phyloP scores from a whole-genome alignment of 176 grass and related monocot species.

The Otatea glauca region DNA sequence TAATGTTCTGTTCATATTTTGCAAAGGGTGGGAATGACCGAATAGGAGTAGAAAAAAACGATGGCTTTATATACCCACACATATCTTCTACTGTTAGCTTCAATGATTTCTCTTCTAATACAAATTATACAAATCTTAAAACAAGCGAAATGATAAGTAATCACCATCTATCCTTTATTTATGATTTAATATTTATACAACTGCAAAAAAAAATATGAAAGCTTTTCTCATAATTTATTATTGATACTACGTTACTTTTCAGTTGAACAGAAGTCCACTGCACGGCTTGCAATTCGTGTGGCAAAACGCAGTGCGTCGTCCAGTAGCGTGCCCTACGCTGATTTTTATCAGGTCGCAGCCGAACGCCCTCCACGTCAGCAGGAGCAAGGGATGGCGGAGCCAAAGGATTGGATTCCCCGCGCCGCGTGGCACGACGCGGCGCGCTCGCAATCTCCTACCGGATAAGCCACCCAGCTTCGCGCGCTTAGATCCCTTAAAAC shows the following conservation, averaged over 20 bases:
- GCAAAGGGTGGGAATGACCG: neutral
- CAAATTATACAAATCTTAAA: too few relatives aligned
- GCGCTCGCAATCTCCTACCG: slow-evolving; percentile 46
- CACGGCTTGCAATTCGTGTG: neutral
- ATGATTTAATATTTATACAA: too few relatives aligned
- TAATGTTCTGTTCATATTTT: neutral
- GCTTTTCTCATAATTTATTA: too few relatives aligned
- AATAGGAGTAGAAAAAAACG: neutral
- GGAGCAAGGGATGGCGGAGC: slow-evolving; percentile 33
- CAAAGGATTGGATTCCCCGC: slow-evolving; percentile 62
- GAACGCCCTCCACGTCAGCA: slow-evolving; percentile 59
- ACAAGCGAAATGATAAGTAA: too few relatives aligned
- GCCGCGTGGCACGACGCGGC: slow-evolving; percentile 67
- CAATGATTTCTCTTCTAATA: too few relatives aligned
- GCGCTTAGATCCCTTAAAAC: slow-evolving; percentile 64
- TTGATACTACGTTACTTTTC: neutral
- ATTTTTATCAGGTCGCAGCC: slow-evolving; percentile 37
- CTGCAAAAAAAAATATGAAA: too few relatives aligned
- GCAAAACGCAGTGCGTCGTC: neutral
- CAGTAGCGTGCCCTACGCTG: slow-evolving; percentile 31
- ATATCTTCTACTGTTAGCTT: neutral
- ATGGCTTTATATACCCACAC: neutral
- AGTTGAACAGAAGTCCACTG: neutral
- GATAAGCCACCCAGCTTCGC: slow-evolving; percentile 66
- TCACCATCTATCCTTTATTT: too few relatives aligned